Evolutionary conservation across 495 filamentous ascomycete species (phyloP).

Genomic region (Apodospora peruviana): DNA sequence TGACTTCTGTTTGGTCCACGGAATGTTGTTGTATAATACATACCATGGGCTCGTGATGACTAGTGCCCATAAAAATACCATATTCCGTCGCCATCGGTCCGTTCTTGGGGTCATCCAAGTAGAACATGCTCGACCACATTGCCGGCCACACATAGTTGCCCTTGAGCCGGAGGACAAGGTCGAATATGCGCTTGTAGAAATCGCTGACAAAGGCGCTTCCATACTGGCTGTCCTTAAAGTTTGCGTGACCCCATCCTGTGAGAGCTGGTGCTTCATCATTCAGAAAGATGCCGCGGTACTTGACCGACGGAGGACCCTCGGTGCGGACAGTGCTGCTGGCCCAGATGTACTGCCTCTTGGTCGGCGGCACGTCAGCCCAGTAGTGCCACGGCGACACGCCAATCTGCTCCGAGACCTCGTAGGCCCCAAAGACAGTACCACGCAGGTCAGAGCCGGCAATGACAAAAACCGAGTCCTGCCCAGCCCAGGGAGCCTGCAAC

Average conservation of each 20-base stretch:
- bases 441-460: constrained; percentile 58
- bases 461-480: constrained; percentile 45
- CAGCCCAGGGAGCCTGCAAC: constrained; percentile 43
- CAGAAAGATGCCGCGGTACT: constrained; percentile 65
- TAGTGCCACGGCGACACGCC: constrained; percentile 62
- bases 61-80: constrained; percentile 58
- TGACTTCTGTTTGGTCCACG: neutral
- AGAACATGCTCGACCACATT: constrained; percentile 60
- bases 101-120: constrained; percentile 54
- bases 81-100: constrained; percentile 56
- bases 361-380: constrained; percentile 56
- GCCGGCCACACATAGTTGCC: constrained; percentile 67
- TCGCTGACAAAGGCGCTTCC: constrained; percentile 49
- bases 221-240: constrained; percentile 25
- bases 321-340: constrained; percentile 35
- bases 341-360: constrained; percentile 44
- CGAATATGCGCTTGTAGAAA: constrained; percentile 60
- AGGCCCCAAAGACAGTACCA: constrained; percentile 58
- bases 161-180: constrained; percentile 54
- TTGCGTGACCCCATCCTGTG: constrained; percentile 52
- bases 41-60: constrained; percentile 59
- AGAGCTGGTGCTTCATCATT: constrained; percentile 62
- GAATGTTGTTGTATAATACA: neutral
- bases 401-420: constrained; percentile 59
- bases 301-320: constrained; percentile 54